A percentile compares a stretch with the other conserved stretches of the same genome.
Conservation (phyloP, 108 stramenopile species). For the Cyclotella sp. region DNA sequence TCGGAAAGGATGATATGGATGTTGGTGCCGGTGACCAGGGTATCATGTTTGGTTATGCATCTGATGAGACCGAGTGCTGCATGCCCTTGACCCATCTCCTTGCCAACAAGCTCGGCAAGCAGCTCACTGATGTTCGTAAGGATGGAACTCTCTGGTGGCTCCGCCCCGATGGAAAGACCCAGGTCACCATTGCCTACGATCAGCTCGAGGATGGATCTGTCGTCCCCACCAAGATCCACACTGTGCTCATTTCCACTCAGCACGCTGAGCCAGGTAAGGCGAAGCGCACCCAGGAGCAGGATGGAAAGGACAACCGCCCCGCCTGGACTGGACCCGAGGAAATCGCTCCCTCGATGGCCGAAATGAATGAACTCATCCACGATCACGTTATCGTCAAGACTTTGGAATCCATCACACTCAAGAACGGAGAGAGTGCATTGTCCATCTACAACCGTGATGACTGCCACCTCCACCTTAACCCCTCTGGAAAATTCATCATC, state of each 20-base stretch:
- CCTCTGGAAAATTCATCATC: slow-evolving; percentile 95
- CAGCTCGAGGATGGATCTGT: slow-evolving; percentile 89
- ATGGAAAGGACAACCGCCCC: slow-evolving; percentile 93
- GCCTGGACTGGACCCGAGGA: slow-evolving; percentile 83
- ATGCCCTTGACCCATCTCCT: slow-evolving; percentile 98
- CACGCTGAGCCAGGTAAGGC: slow-evolving; percentile 92
- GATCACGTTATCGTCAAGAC: slow-evolving; percentile 82
- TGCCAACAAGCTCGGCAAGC: slow-evolving; percentile 93
- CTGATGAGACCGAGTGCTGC: slow-evolving; percentile 94
- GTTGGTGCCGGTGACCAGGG: slow-evolving; percentile 99
- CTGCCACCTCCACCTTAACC: slow-evolving; percentile 97
- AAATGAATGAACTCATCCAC: slow-evolving; percentile 87
- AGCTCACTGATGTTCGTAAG: slow-evolving; percentile 97
- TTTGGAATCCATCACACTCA: slow-evolving; percentile 79
- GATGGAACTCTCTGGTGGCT: slow-evolving; percentile 93
- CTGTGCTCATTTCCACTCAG: slow-evolving; percentile 97
- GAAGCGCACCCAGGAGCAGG: slow-evolving; percentile 94
- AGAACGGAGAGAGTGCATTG: slow-evolving; percentile 68
- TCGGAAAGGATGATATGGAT: slow-evolving; percentile 91
- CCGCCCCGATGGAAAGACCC: slow-evolving; percentile 98
- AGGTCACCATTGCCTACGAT: slow-evolving; percentile 96
- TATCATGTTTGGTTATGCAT: slow-evolving; percentile 99
- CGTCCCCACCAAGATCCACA: slow-evolving; percentile 96
- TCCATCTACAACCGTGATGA: slow-evolving; percentile 80
- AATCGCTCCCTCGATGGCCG: slow-evolving; percentile 80